Conservation (phyloP, 1,284 basidiomycete genomes). For the Ceratobasidium sp. region DNA sequence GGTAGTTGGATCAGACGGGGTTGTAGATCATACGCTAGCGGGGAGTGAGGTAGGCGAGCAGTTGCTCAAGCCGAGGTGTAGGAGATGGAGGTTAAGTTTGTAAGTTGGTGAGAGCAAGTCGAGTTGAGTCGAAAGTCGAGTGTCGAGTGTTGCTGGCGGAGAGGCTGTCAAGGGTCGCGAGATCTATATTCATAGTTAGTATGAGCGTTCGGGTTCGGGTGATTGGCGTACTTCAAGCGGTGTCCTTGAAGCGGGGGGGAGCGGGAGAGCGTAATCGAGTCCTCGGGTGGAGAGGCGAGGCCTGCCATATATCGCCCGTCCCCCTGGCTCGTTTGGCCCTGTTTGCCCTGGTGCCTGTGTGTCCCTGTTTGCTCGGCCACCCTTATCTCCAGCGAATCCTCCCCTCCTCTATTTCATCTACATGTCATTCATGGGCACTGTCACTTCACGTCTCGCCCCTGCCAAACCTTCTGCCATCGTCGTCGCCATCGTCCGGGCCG, state of each 20-base stretch:
- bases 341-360: constrained; percentile 13
- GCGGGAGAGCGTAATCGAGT: constrained; percentile 24
- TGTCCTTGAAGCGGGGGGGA: constrained; percentile 71
- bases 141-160: too few species aligned
- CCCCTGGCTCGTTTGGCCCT: constrained; percentile 5
- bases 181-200: constrained; percentile 57
- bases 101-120: constrained; percentile 45
- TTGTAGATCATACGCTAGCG: constrained; percentile 57
- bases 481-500: background rate
- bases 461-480: background rate
- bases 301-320: constrained; percentile 25
- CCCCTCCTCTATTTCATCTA: background rate
- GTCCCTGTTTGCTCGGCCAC: constrained; percentile 3
- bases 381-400: background rate
- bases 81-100: constrained; percentile 28
- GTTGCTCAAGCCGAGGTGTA: constrained; percentile 42
- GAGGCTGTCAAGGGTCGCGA: constrained; percentile 95
- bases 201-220: too few species aligned
- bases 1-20: constrained; percentile 38
- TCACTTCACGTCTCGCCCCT: background rate
- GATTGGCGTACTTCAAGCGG: constrained; percentile 59
- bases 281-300: background rate
- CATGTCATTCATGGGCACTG: background rate
- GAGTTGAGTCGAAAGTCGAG: too few species aligned
- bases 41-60: constrained; percentile 40